These are phyloP conservation scores for Tolypocladium album DNA, from an alignment of 2,329 filamentous ascomycete genomes.

Conservation along the genomic window DNA sequence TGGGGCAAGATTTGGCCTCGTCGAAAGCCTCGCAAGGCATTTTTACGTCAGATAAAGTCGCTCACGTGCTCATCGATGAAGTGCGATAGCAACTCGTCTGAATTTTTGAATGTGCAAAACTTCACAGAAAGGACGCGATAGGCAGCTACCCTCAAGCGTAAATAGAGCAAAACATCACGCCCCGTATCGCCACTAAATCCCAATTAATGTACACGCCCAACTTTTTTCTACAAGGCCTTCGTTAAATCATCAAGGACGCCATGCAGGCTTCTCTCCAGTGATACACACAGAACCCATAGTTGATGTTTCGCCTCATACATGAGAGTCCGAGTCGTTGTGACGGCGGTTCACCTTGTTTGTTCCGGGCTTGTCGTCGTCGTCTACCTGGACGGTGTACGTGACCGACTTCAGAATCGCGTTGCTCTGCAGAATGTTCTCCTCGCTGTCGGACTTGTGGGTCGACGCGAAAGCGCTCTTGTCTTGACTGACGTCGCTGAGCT, in stretches of 20 bases:
- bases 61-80: neutral
- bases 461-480: conserved; percentile 17
- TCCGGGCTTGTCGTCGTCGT: conserved; percentile 12
- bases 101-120: neutral
- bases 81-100: neutral
- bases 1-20: neutral
- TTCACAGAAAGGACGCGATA: neutral
- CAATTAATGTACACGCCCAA: neutral
- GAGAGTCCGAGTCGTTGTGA: neutral
- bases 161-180: neutral
- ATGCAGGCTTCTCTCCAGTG: too few species aligned
- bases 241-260: neutral
- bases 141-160: neutral
- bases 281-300: neutral
- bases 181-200: neutral
- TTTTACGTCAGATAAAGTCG: neutral
- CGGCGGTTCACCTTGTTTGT: neutral
- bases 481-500: conserved; percentile 25
- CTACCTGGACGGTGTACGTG: conserved; percentile 28
- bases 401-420: conserved; percentile 30
- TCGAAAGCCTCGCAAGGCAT: neutral
- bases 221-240: neutral
- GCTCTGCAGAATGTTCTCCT: conserved; percentile 26
- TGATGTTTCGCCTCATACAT: neutral
- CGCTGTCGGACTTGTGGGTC: conserved; percentile 18